These are phyloP conservation scores for Panaeolus cyanescens DNA, from an alignment of 768 basidiomycete species.

Conservation along the genomic window DNA sequence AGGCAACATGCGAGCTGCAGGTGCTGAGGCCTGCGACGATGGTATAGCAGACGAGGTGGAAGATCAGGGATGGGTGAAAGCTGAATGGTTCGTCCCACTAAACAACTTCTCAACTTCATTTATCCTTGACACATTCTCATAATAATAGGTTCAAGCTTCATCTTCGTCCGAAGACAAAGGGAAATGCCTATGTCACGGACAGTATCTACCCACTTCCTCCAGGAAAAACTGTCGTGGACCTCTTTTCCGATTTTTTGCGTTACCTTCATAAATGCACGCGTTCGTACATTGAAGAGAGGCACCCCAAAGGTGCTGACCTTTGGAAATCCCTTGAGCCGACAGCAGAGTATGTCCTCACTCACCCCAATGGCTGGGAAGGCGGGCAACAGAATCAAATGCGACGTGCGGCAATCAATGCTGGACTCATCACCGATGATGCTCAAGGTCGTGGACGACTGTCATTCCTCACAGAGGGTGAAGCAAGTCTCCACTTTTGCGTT, in stretches of 20 bases:
- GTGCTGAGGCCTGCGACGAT: slow-evolving; percentile 8
- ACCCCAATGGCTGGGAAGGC: slow-evolving; percentile 66
- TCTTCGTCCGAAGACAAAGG: slow-evolving; percentile 28
- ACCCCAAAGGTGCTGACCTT: slow-evolving; percentile 38
- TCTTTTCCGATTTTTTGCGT: slow-evolving; percentile 48
- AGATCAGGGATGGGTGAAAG: slow-evolving; percentile 10
- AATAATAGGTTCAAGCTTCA: slow-evolving; percentile 38
- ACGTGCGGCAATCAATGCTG: slow-evolving; percentile 48
- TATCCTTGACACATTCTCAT: slow-evolving; percentile 31
- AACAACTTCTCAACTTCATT: slow-evolving; percentile 15
- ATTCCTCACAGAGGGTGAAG: slow-evolving; percentile 67
- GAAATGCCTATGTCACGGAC: neutral
- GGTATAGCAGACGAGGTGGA: slow-evolving; percentile 22
- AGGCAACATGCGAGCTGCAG: slow-evolving; percentile 28
- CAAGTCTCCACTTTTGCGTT: slow-evolving; percentile 58
- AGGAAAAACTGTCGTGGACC: slow-evolving; percentile 37
- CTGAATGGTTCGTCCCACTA: slow-evolving; percentile 8
- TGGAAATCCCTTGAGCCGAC: slow-evolving; percentile 44
- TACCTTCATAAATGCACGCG: slow-evolving; percentile 47
- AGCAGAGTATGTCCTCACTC: slow-evolving; percentile 50
- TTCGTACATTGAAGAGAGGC: slow-evolving; percentile 46
- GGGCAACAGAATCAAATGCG: slow-evolving; percentile 54
- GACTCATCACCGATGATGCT: slow-evolving; percentile 50
- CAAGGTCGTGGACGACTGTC: slow-evolving; percentile 42
- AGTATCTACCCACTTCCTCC: slow-evolving; percentile 39